Evolutionary conservation across 2,329 filamentous ascomycete species (phyloP).

Genomic region (Beauveria pseudobassiana): DNA sequence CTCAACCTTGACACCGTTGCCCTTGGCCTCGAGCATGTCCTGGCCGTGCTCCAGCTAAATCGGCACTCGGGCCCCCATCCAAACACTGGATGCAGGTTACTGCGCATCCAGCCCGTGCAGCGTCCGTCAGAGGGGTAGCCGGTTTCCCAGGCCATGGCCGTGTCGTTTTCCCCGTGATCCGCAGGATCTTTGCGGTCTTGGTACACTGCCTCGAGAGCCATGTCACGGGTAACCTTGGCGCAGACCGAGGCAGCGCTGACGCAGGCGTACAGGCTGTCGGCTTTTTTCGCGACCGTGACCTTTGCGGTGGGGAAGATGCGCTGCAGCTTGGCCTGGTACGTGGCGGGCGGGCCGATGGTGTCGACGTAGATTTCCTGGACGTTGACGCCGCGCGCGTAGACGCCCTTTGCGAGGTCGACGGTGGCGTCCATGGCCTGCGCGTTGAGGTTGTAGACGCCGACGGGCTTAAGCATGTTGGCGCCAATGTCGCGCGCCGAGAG

Average conservation of each 20-base stretch:
- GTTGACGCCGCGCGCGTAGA: conserved; percentile 72
- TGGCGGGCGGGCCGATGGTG: conserved; percentile 75
- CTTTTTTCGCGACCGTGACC: conserved; percentile 81
- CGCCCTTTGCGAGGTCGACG: conserved; percentile 68
- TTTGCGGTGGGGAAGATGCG: conserved; percentile 70
- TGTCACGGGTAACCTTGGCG: conserved; percentile 92
- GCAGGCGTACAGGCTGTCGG: conserved; percentile 84
- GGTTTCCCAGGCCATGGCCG: conserved; percentile 67
- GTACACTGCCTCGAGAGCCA: conserved; percentile 75
- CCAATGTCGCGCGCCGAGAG: conserved; percentile 81
- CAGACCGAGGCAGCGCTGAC: conserved; percentile 91
- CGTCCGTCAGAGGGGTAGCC: conserved; percentile 86
- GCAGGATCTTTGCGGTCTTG: conserved; percentile 31
- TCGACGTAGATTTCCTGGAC: conserved; percentile 89
- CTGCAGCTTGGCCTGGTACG: conserved; percentile 80
- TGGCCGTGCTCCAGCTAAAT: conserved; percentile 93
- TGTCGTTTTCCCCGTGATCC: conserved; percentile 21
- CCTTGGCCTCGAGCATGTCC: conserved; percentile 79
- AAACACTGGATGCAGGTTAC: conserved; percentile 86
- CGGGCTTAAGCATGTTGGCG: conserved; percentile 65
- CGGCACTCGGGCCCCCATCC: conserved; percentile 91
- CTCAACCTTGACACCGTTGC: conserved; percentile 62
- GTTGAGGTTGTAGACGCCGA: conserved; percentile 76
- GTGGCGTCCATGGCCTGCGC: conserved; percentile 94
- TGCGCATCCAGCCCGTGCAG: conserved; percentile 73